Conservation (phyloP, 1,139 yeast species). For the Geotrichum australiense region DNA sequence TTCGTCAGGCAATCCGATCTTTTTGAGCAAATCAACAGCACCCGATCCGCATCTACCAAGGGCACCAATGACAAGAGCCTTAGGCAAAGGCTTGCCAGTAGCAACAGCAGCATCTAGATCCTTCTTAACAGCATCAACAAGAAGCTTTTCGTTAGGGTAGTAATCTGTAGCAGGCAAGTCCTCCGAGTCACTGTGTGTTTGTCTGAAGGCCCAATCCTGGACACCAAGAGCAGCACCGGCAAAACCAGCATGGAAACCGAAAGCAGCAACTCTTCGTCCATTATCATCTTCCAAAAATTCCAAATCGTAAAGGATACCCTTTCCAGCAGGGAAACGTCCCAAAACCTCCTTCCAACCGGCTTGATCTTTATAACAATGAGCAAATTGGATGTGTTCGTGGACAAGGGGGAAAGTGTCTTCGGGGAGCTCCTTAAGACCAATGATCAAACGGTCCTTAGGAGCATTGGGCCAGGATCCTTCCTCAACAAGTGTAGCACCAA, state of each 20-base stretch:
- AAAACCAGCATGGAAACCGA: conserved; percentile 97
- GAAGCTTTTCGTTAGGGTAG: conserved; percentile 68
- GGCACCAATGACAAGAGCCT: conserved; percentile 88
- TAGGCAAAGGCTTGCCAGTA: conserved; percentile 64
- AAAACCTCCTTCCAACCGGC: conserved; percentile 95
- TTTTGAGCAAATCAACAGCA: conserved; percentile 74
- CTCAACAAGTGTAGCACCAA: conserved; percentile 84
- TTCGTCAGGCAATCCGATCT: conserved; percentile 81
- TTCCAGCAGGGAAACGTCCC: conserved; percentile 81
- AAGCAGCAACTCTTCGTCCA: conserved; percentile 98
- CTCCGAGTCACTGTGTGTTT: conserved; percentile 59
- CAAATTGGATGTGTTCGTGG: conserved; percentile 96
- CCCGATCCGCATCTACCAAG: conserved; percentile 99
- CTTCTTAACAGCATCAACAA: conserved; percentile 62
- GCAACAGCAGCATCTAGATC: conserved; percentile 54
- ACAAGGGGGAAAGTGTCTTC: conserved; percentile 90
- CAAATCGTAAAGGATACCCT: conserved; percentile 83
- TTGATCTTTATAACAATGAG: conserved; percentile 97
- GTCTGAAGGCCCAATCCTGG: conserved; percentile 91
- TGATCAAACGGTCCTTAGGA: conserved; percentile 79
- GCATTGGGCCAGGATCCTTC: conserved; percentile 90
- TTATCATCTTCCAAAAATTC: conserved; percentile 91
- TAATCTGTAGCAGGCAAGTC: conserved; percentile 62
- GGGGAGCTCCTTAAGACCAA: conserved; percentile 93
- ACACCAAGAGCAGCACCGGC: conserved; percentile 98